phyloP scores from a whole-genome alignment of 805 yeast species.

The Candida coleopterorum region DNA sequence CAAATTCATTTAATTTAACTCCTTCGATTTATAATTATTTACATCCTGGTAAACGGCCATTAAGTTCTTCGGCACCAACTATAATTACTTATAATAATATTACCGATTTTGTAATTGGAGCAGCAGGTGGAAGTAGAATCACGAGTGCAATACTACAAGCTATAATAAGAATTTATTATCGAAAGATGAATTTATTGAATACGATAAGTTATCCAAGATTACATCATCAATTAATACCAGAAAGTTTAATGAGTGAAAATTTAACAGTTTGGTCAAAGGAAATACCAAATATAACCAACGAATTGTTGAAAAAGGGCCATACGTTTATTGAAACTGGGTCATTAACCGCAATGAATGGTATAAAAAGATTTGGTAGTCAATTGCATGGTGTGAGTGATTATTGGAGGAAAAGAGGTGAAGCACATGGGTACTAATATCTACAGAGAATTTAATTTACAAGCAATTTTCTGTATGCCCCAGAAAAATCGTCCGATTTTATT shows the following conservation, averaged over 20 bases:
- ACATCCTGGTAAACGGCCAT: slow-evolving; percentile 72
- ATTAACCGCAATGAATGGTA: slow-evolving; percentile 39
- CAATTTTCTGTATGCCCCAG: too few relatives aligned
- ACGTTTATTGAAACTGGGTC: slow-evolving; percentile 29
- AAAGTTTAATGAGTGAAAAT: slow-evolving; percentile 56
- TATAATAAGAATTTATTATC: slow-evolving; percentile 59
- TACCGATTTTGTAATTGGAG: slow-evolving; percentile 74
- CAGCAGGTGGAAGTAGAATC: slow-evolving; percentile 92
- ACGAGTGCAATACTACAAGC: slow-evolving; percentile 81
- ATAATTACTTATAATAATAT: slow-evolving; percentile 44
- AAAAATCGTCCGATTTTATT: too few relatives aligned
- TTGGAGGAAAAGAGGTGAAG: slow-evolving; percentile 82
- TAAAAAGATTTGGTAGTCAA: slow-evolving; percentile 44
- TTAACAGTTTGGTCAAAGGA: slow-evolving; percentile 36
- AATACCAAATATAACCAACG: slow-evolving; percentile 26
- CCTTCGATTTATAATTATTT: slow-evolving; percentile 81
- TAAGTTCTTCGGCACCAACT: slow-evolving; percentile 79
- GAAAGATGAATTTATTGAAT: slow-evolving; percentile 55
- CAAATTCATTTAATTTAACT: slow-evolving; percentile 71
- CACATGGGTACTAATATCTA: slow-evolving; percentile 56
- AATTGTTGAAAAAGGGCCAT: slow-evolving; percentile 40
- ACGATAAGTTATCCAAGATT: slow-evolving; percentile 75
- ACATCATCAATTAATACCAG: slow-evolving; percentile 88
- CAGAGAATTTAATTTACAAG: too few relatives aligned
- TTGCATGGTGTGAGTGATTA: slow-evolving; percentile 81